Evolutionary conservation across 2,329 filamentous ascomycete species (phyloP), one percentile per base, ranked within the genome.

Genomic region (Clarireedia hainanense): DNA sequence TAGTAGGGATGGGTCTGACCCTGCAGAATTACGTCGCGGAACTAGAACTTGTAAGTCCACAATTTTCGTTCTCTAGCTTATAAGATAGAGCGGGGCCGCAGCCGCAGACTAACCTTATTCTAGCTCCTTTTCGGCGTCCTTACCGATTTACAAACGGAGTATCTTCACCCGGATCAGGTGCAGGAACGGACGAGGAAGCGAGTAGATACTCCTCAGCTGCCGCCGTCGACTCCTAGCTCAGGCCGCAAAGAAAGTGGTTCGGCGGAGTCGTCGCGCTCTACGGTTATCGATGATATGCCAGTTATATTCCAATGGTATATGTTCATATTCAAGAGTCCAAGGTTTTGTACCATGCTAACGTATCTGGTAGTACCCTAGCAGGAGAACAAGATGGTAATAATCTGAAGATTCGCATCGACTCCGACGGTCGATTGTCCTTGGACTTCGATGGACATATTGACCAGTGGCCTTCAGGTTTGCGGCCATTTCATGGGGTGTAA

Each of bases 291-390:
- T 10, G 52, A 55, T 15, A 17, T 39, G 12, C 37, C 20, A 23
- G 52, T 55, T 7, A 4, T 55, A n/a, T 55, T 55, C 3, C 26
- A 15, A 26, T 50, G 46, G 52, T 55, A 50, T 36, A 2, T n/a
- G 20, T 14, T 6, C 23, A 23, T 27, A 0, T 4, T 6, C 3
- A 37, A 14, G 17, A 6, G 1, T 3, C 12, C 15, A 37, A 12
- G 2, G 0, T 6, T 45, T 39, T 26, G 4, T 14, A 2, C 6
- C 23, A 24, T 14, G 15, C 23, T 50, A 24, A 50, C 14, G 10
- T 20, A 20, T 20, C 14, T 36, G 5, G 5, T 26, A 55, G 47
- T 50, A 7, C 27, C 15, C 39, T 55, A 7, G 6, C 10, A 17
- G 46, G 27, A 4, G 37, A 36, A 10, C 52, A 55, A 43, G 5